Percentiles rank a stretch among this genome's conserved stretches.
Conservation (phyloP, 1,139 yeast species). For the Hemisphaericaspora subhashii region DNA sequence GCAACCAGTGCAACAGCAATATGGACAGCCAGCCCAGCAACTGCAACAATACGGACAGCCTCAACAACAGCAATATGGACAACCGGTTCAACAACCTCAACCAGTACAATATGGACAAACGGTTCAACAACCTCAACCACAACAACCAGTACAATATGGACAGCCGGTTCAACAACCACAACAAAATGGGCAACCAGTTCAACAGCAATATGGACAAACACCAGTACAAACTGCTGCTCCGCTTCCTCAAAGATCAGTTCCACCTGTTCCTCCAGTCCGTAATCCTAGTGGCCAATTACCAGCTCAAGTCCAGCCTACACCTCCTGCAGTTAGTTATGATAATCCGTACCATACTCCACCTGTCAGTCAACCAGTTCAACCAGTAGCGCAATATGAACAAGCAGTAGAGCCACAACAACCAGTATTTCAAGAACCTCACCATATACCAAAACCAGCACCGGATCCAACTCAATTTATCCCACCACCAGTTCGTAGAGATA, state of each 20-base stretch:
- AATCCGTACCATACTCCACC: slow-evolving; percentile 8
- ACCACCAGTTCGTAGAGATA: slow-evolving; percentile 37
- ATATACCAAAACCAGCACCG: slow-evolving; percentile 26
- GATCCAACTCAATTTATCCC: slow-evolving; percentile 44
- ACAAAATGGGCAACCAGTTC: slow-evolving; percentile 1
- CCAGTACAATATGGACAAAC: neutral
- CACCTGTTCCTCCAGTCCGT: slow-evolving; percentile 4
- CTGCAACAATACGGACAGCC: slow-evolving; percentile 5
- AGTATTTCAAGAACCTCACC: neutral
- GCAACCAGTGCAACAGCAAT: slow-evolving; percentile 7
- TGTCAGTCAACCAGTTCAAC: slow-evolving; percentile 2
- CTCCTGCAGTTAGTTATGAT: slow-evolving; percentile 5
- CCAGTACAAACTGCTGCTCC: slow-evolving; percentile 2
- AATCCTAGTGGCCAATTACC: slow-evolving; percentile 6
- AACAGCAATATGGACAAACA: slow-evolving; percentile 4
- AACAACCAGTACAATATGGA: slow-evolving; percentile 7
- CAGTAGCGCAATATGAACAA: neutral
- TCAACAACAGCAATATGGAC: slow-evolving; percentile 7
- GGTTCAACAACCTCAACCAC: slow-evolving; percentile 8
- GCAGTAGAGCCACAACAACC: slow-evolving; percentile 3
- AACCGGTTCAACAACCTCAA: slow-evolving; percentile 5
- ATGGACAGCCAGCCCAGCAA: slow-evolving; percentile 9
- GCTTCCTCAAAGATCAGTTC: slow-evolving; percentile 11
- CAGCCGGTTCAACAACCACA: slow-evolving; percentile 6
- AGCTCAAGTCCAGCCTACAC: slow-evolving; percentile 7